phyloP scores from a whole-genome alignment of 176 grass and related monocot species.

The Eleusine coracana region DNA sequence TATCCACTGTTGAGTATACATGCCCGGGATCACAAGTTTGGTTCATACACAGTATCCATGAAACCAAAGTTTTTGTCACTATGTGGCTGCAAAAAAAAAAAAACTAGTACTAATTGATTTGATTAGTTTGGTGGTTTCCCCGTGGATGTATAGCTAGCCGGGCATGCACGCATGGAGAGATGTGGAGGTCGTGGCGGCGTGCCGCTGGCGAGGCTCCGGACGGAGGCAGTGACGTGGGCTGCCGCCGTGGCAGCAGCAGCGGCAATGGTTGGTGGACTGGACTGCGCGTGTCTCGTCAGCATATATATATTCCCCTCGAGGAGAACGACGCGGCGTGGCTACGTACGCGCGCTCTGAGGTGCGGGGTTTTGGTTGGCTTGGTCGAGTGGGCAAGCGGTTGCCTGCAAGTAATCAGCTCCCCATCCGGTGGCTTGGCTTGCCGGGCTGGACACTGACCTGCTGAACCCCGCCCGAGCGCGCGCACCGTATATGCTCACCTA shows the following conservation, averaged over 20 bases:
- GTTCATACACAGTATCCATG: neutral
- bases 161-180: neutral
- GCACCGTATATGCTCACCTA: too few relatives aligned
- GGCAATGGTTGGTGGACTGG: slow-evolving; percentile 22
- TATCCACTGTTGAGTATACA: neutral
- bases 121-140: neutral
- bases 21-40: neutral
- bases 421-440: neutral
- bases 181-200: too few relatives aligned
- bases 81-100: neutral
- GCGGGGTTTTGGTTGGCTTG: slow-evolving; percentile 37
- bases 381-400: slow-evolving; percentile 57
- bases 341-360: neutral
- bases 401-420: slow-evolving; percentile 61
- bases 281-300: slow-evolving; percentile 8
- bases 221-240: neutral
- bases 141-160: neutral
- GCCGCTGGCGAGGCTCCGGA: too few relatives aligned
- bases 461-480: too few relatives aligned
- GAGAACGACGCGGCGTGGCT: slow-evolving; percentile 16
- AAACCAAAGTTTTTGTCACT: neutral
- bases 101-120: neutral
- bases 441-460: slow-evolving; percentile 20
- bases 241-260: slow-evolving; percentile 27
- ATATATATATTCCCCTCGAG: slow-evolving; percentile 20